phyloP scores from a whole-genome alignment of 345 rosid genomes.

The Anacardium occidentale region DNA sequence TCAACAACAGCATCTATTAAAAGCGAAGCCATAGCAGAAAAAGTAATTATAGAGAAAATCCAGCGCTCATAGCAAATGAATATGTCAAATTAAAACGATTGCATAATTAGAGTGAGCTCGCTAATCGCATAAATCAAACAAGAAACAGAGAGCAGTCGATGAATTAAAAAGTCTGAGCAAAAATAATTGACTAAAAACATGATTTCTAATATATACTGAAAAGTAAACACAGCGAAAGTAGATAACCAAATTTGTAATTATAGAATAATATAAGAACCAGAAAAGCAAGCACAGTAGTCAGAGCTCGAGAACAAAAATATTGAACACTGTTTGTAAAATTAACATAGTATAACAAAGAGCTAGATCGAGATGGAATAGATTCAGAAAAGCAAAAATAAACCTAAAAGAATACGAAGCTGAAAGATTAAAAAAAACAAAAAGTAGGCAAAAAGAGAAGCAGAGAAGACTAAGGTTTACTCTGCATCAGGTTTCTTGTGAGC shows the following conservation, averaged over 20 bases:
- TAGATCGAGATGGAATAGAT: background rate
- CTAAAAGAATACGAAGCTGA: background rate
- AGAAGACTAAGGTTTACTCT: constrained; percentile 10
- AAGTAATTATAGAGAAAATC: too few relatives aligned
- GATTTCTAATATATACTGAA: too few relatives aligned
- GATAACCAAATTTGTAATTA: background rate
- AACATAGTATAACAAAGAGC: background rate
- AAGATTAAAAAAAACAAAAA: background rate
- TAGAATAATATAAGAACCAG: background rate
- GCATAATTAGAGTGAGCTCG: too few relatives aligned
- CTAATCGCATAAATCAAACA: too few relatives aligned
- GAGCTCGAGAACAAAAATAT: too few relatives aligned
- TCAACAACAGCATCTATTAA: background rate
- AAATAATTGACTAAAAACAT: too few relatives aligned
- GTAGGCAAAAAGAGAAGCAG: background rate
- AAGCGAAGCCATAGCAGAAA: background rate
- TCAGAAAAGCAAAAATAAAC: constrained; percentile 1
- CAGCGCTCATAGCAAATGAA: too few relatives aligned
- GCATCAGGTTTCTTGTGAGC: constrained; percentile 31
- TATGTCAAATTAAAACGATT: too few relatives aligned
- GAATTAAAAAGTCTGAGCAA: too few relatives aligned
- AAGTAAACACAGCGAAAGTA: background rate
- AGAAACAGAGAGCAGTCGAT: too few relatives aligned
- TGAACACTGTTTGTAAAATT: too few relatives aligned
- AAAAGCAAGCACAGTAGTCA: background rate